Base-by-base conservation (phyloP, 2,329 filamentous ascomycete species). In the Aspergillus novofumigatus region DNA sequence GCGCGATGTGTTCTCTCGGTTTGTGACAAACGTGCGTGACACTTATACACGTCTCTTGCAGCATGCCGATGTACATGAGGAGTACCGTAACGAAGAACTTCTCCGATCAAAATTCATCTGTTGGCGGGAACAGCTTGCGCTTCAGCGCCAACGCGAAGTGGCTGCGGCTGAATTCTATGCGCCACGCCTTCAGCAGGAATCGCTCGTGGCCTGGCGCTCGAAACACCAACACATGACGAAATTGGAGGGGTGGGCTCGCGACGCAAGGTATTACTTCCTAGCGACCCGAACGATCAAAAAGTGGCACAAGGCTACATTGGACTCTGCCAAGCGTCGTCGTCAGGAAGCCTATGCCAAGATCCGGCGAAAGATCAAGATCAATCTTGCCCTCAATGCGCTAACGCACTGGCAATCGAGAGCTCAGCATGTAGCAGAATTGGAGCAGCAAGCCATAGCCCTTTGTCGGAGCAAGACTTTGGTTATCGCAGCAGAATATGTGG, bases 191-290 rank as follows among this genome's bases (percentile, higher is more conserved):
- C 66, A 69, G 49, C 69, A 75, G 52, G 76, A 78, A 57, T 72
- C 73, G 20, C 59, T 79, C 17, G 65, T 67, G 21, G 65, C 70
- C 44, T 79, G 76, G 77, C 69, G 57, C 45, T 66, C 66, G 7
- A 72, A 70, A 50, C 60, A 65, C 11, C 69, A 76, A 17, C 76
- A 83, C 60, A 68, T 79, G 10, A 65, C 70, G 26, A 76, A 80
- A 62, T 68, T 86, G 48, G 76, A 81, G 47, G 73, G 72, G 25
- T 83, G 81, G 81, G 80, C 83, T 26, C 69, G 70, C n/a, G 78
- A 83, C 67, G 83, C 83, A 25, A 72, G 76, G 10, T 86, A 81
- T 61, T 86, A 84, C 65, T 81, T 83, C 41, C 65, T 81, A n/a
- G 72, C 77, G 45, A 83, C 75, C 7, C 75, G 72, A 45, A 71